phyloP scores from a whole-genome alignment of 2,329 filamentous ascomycete genomes.

The Colletotrichum somersetense region DNA sequence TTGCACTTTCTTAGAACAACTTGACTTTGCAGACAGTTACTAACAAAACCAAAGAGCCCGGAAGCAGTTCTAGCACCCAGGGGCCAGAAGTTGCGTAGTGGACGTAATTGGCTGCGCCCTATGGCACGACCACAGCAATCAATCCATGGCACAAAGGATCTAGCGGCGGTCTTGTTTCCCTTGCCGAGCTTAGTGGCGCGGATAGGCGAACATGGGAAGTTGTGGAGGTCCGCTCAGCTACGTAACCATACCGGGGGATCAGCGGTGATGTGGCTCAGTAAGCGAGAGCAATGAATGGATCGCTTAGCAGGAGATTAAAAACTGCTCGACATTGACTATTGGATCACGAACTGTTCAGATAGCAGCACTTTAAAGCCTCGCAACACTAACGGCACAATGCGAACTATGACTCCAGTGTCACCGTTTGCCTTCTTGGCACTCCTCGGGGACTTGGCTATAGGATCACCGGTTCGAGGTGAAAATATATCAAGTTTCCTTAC shows the following conservation, averaged over 20 bases:
- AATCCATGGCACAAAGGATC: not conserved
- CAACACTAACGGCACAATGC: not conserved
- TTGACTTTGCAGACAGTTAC: not conserved
- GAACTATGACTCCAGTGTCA: not conserved
- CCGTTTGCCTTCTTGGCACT: not conserved
- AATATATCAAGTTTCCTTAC: constrained; percentile 42
- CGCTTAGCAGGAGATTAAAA: not conserved
- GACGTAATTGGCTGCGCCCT: not conserved
- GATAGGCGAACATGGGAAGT: not conserved
- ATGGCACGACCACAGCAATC: not conserved
- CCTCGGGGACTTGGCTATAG: not conserved
- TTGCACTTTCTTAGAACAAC: not conserved
- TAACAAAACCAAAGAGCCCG: not conserved
- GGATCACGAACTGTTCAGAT: too few species aligned
- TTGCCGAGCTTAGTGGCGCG: constrained; percentile 16
- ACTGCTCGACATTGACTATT: too few species aligned
- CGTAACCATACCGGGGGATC: not conserved
- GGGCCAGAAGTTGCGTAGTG: not conserved
- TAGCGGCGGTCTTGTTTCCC: constrained; percentile 12
- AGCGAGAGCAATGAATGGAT: not conserved
- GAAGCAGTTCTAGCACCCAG: not conserved
- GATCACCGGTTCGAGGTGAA: constrained; percentile 12
- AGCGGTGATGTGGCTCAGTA: not conserved
- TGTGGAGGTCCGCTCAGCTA: not conserved
- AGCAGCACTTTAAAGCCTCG: too few species aligned